A percentile compares a stretch with the other conserved stretches of the same genome.
These are phyloP conservation scores for Solanum chiquidenum DNA, from an alignment of 257 asterid species.

Conservation along the genomic window DNA sequence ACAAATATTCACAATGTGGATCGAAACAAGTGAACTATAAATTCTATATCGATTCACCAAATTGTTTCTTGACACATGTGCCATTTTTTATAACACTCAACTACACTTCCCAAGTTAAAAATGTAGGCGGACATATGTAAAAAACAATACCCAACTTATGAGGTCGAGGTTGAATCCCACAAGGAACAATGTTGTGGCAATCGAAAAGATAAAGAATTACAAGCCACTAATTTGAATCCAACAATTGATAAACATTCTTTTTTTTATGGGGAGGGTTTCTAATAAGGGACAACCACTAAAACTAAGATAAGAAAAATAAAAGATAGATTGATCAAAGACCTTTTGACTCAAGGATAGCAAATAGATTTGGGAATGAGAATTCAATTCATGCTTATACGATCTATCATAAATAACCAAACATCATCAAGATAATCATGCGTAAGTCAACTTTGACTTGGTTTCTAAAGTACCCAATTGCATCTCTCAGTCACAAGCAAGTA, in stretches of 20 bases:
- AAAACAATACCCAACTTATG: neutral
- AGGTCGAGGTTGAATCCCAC: neutral
- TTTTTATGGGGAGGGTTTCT: neutral
- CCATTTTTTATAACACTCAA: neutral
- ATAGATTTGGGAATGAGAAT: neutral
- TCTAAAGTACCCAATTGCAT: neutral
- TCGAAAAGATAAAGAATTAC: neutral
- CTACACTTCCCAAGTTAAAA: neutral
- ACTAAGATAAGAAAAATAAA: neutral
- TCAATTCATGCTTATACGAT: neutral
- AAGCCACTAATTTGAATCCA: neutral
- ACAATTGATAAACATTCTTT: neutral
- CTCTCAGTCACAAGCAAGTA: neutral
- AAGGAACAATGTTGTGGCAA: neutral
- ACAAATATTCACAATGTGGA: neutral
- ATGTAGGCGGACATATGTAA: neutral
- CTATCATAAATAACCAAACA: neutral
- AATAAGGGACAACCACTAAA: neutral
- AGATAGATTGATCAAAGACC: neutral
- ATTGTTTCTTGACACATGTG: too few species aligned
- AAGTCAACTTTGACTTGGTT: neutral
- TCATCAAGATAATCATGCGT: neutral
- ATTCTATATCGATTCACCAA: neutral
- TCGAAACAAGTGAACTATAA: neutral
- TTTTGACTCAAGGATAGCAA: neutral